These are phyloP conservation scores for Pseudogymnoascus sp. DNA, from an alignment of 2,329 filamentous ascomycete genomes.

Conservation along the genomic window DNA sequence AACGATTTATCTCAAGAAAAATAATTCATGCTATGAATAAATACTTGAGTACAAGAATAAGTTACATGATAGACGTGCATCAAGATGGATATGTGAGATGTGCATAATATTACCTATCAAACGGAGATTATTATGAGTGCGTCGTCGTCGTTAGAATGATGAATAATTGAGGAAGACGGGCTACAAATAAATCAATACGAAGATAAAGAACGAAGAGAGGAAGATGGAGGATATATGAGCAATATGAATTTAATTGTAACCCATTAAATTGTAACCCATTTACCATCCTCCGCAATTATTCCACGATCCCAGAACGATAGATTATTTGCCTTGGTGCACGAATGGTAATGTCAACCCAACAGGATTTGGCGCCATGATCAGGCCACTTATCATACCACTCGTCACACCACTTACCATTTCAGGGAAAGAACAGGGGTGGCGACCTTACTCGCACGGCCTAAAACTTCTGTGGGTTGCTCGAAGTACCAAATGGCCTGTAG, in stretches of 20 bases:
- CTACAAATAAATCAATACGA: too few relatives aligned
- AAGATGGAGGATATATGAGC: too few relatives aligned
- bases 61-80: too few relatives aligned
- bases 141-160: too few relatives aligned
- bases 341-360: background rate
- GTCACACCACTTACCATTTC: background rate
- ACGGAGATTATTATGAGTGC: too few relatives aligned
- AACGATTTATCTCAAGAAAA: too few relatives aligned
- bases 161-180: too few relatives aligned
- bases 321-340: background rate
- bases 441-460: background rate
- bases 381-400: slow-evolving; percentile 1
- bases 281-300: background rate
- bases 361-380: background rate
- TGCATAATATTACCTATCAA: too few relatives aligned
- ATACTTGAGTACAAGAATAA: too few relatives aligned
- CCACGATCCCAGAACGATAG: background rate
- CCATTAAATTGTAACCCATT: background rate
- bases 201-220: too few relatives aligned
- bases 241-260: background rate
- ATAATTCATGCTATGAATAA: too few relatives aligned
- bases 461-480: background rate
- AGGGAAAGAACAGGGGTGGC: background rate
- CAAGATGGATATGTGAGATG: too few relatives aligned
- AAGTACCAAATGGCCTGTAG: background rate